Evolutionary conservation across 2,329 filamentous ascomycete genomes (phyloP), one percentile per base, ranked within the genome.

Genomic region (Aspergillus amoenus): DNA sequence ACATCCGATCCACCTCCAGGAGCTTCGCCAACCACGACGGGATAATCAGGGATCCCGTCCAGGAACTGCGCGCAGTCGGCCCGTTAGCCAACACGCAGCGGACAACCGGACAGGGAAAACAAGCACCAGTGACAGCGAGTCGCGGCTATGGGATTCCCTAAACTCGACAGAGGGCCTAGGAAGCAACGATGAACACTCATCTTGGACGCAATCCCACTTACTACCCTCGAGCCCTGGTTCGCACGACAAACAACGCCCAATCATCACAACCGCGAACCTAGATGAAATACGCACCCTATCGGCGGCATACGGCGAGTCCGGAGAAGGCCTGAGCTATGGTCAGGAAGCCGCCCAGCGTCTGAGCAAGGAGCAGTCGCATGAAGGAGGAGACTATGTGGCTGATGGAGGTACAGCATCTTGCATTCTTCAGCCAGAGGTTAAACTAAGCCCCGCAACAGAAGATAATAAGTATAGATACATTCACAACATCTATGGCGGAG

Each of bases 391-490:
- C 50, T 59, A 49, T 54, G 61, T 54, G 57, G 61, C 55, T 63
- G 58, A 60, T 52, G 64, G 60, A 67, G 65, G 65, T 67, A 65
- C 64, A 64, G 52, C 61, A 64, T 62, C 60, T 54, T 59, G 61
- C 59, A 61, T 82, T 4, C 67, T 78, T 11, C 83, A 91, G 63
- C 85, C 83, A 0, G 82, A 87, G 50, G 90, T 86, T 0, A 76
- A 86, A 0, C 82, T 30, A 30, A 30, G 27, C 27, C 27, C 85
- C 0, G 92, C 94, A 7, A 88, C 87, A 0, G 87, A 91, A 59
- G 88, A 92, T 30, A 30, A 30, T 30, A 30, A 30, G 27, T 30
- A 30, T 30, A 30, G 8, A 30, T 30, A 96, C 66, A 89, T 95
- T 4, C 67, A 68, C 30, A 66, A 60, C 3, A 76, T 76, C 17